Base-by-base conservation (phyloP, 805 yeast genomes). In the Starmerella vaccinii region DNA sequence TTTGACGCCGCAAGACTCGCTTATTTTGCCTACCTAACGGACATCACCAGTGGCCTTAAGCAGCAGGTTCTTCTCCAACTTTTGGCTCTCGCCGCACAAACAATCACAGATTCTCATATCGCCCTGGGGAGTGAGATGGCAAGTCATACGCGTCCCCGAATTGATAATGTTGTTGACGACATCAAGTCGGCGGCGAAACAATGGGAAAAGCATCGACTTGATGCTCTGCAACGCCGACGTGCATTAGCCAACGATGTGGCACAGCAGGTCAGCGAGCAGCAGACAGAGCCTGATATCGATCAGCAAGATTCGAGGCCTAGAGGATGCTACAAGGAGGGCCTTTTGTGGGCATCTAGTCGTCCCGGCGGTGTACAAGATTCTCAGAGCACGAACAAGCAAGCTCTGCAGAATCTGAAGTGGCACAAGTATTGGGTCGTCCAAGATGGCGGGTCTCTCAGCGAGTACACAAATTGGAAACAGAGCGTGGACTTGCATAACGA, bases 351-450 rank as follows among this genome's bases (percentile, higher is more conserved):
- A 1, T 60, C 71, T 61, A 65, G 68, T 12, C 61, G 69, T 8
- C 71, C 74, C 8, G 66, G 63, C 0, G 65, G 65, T 12, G 54
- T 62, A 16, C 58, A 49, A 51, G 61, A 47, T 64, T 63, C 49
- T 32, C 56, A 49, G 34, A 19, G 40, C 18, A 27, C 46, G 5
- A 54, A 49, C 23, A 49, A 54, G 40, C 56, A 46, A 30, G 24
- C 47, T 16, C 64, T 54, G 27, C 69, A 29, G 50, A 66, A 64
- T 48, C 55, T 66, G 18, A 70, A 70, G 3, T 88, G 95, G 96
- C 94, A 86, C 64, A 86, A 85, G 60, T 88, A 82, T 63, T 84
- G 95, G 89, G 84, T 87, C 0, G 84, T 80, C 0, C 69, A 86
- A 46, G 74, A 76, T 13, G 76, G 78, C n/a, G 88, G 90, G 2